Base-by-base conservation (phyloP, 306 rosid species). In the Luffa aegyptiaca region DNA sequence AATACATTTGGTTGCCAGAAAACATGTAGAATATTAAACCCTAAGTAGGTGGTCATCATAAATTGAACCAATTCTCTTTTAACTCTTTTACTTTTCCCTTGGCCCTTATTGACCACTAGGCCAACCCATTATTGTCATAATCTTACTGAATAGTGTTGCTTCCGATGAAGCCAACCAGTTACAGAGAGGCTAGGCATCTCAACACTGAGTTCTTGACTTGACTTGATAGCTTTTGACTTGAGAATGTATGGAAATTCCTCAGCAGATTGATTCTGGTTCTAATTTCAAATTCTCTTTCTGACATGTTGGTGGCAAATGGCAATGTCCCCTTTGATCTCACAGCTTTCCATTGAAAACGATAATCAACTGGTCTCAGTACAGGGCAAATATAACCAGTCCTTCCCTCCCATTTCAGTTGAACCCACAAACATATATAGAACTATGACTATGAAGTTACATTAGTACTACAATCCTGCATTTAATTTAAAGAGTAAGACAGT, bases 281-380 rank as follows among this genome's bases (percentile, higher is more conserved):
- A 44, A 56, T 39, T 78, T 77, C 58, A 66, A 51, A 73, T 90
- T 89, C 88, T 93, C 97, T 76, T 93, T 93, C 80, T 84, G 92
- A 73, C 87, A 86, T 79, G 80, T 87, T 82, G 76, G 58, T 59
- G 80, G 58, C 68, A 81, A 31, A 53, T 59, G 80, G 58, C 68
- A 81, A 31, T 65, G 75, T 71, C 56, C 88, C 86, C 77, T 81
- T 88, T 66, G 85, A 83, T 86, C 91, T 90, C 10, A 84, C 88
- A 61, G 81, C 86, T 85, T 89, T 90, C 93, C 93, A 93, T 68
- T 92, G 97, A 17, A 87, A 75, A 26, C 90, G 86, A 51, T 92
- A 89, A 77, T 90, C 96, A 12, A 92, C 96, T 0, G 96, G 96
- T 64, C 86, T 90, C 82, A 90, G 78, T 78, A 92, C 91, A 53